Evolutionary conservation across 306 rosid species (phyloP).

Genomic region (Vigna radiata): DNA sequence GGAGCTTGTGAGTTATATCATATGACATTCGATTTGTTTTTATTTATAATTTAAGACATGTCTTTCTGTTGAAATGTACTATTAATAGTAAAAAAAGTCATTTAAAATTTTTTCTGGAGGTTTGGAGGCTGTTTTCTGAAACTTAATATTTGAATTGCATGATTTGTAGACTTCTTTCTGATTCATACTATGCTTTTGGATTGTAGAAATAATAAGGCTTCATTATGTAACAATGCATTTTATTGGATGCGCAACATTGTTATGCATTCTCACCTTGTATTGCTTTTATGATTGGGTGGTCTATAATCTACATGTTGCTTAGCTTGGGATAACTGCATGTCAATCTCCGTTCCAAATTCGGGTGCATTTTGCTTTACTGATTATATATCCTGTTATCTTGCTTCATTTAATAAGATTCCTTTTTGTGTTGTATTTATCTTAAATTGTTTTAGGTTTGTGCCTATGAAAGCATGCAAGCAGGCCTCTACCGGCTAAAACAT

Average conservation of each 20-base stretch:
- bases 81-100: slow-evolving; percentile 27
- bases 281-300: slow-evolving; percentile 13
- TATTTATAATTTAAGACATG: slow-evolving; percentile 29
- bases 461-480: slow-evolving; percentile 99
- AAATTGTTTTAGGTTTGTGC: slow-evolving; percentile 75
- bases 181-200: slow-evolving; percentile 15
- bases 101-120: slow-evolving; percentile 6
- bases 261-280: not conserved
- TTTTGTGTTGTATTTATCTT: slow-evolving; percentile 13
- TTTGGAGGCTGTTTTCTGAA: slow-evolving; percentile 13
- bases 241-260: slow-evolving; percentile 9
- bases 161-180: slow-evolving; percentile 13
- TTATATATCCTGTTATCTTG: slow-evolving; percentile 2
- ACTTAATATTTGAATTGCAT: not conserved
- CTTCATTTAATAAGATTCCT: slow-evolving; percentile 26
- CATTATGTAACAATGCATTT: not conserved
- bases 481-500: slow-evolving; percentile 91
- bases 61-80: slow-evolving; percentile 31
- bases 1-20: slow-evolving; percentile 78
- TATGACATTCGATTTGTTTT: slow-evolving; percentile 28
- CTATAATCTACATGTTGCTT: slow-evolving; percentile 6
- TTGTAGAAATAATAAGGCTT: slow-evolving; percentile 24
- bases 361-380: not conserved
- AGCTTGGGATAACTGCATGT: slow-evolving; percentile 21
- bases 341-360: slow-evolving; percentile 20